Conservation (phyloP, 2,329 filamentous ascomycete species). For the Diaporthe longicolla region DNA sequence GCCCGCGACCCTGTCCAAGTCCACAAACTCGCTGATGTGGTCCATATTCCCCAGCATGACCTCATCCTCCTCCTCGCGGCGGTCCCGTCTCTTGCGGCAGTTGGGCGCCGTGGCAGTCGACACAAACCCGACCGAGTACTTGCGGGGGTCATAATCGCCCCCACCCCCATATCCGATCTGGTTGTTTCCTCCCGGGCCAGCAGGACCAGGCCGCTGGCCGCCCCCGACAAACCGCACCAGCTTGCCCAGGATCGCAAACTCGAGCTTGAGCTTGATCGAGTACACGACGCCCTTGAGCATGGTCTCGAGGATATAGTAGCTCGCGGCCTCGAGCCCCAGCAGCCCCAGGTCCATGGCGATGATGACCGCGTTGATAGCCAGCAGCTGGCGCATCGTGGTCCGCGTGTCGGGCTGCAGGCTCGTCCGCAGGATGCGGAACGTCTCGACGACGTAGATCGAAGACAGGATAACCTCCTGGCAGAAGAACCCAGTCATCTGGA, state of each 20-base stretch:
- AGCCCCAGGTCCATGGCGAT: constrained; percentile 33
- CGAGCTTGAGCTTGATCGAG: constrained; percentile 31
- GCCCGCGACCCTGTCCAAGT: constrained; percentile 18
- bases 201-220: neutral
- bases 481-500: constrained; percentile 36
- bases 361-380: constrained; percentile 29
- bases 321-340: constrained; percentile 15
- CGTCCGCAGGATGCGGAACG: constrained; percentile 12
- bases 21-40: constrained; percentile 39
- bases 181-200: neutral
- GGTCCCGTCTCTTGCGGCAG: constrained; percentile 11
- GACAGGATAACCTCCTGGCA: constrained; percentile 30
- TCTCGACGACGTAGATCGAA: constrained; percentile 34
- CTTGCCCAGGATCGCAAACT: constrained; percentile 33
- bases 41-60: constrained; percentile 34
- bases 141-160: constrained; percentile 4
- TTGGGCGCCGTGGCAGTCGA: neutral
- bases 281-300: constrained; percentile 40
- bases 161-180: neutral
- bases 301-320: constrained; percentile 35
- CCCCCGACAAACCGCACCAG: constrained; percentile 23
- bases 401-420: constrained; percentile 32
- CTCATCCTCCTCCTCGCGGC: constrained; percentile 16
- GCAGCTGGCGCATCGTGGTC: constrained; percentile 32
- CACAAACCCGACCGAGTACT: constrained; percentile 34